These are phyloP conservation scores for Vitis hybrid DNA, from an alignment of 177 flowering plant genomes.

Conservation along the genomic window DNA sequence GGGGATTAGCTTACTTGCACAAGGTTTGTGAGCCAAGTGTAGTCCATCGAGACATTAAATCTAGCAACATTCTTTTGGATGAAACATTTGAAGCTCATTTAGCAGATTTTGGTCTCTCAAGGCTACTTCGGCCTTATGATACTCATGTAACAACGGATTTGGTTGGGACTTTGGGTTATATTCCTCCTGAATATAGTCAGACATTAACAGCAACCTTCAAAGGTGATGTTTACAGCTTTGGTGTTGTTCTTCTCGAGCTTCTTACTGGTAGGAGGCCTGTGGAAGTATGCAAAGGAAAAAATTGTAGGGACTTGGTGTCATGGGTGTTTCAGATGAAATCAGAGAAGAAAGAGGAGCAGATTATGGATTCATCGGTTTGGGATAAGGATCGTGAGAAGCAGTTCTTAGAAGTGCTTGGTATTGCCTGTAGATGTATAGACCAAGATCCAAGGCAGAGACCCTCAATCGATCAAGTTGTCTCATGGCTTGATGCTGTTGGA, in stretches of 20 bases:
- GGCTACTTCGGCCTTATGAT: slow-evolving; percentile 66
- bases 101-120: slow-evolving; percentile 80
- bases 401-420: slow-evolving; percentile 47
- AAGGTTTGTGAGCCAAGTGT: slow-evolving; percentile 62
- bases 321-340: slow-evolving; percentile 72
- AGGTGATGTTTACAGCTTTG: slow-evolving; percentile 82
- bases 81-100: slow-evolving; percentile 71
- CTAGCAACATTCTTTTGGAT: slow-evolving; percentile 77
- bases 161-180: slow-evolving; percentile 78
- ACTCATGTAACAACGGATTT: slow-evolving; percentile 83
- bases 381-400: slow-evolving; percentile 47
- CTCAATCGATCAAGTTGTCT: slow-evolving; percentile 64
- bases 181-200: slow-evolving; percentile 80
- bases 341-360: slow-evolving; percentile 48
- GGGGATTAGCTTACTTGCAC: slow-evolving; percentile 72
- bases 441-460: slow-evolving; percentile 68
- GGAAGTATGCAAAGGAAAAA: slow-evolving; percentile 65
- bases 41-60: slow-evolving; percentile 73
- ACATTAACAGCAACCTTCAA: slow-evolving; percentile 64
- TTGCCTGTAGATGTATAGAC: slow-evolving; percentile 70
- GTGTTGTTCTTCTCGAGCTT: slow-evolving; percentile 77
- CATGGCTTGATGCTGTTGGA: slow-evolving; percentile 54
- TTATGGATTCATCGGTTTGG: slow-evolving; percentile 55
- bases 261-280: slow-evolving; percentile 73
- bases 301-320: slow-evolving; percentile 64